phyloP scores from a whole-genome alignment of 177 flowering plant genomes.

The Vitis hybrid region DNA sequence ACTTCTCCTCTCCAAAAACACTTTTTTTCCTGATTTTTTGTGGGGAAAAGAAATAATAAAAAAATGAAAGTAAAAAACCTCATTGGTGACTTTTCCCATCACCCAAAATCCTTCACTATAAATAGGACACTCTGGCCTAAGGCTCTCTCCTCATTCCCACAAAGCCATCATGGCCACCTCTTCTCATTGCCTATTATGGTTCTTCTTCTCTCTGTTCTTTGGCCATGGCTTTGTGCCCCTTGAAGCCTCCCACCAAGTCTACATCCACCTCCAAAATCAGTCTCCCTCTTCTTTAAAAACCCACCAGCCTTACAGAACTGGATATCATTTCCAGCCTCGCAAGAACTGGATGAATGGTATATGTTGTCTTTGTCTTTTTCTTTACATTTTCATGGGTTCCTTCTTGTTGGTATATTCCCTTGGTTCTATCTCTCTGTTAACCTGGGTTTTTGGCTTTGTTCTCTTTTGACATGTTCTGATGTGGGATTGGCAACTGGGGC shows the following conservation, averaged over 20 bases:
- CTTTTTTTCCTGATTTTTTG: too few relatives aligned
- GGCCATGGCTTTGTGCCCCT: constrained; percentile 16
- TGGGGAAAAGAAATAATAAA: too few relatives aligned
- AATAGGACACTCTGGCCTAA: not conserved
- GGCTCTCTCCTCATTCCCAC: not conserved
- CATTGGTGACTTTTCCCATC: not conserved
- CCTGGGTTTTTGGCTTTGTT: not conserved
- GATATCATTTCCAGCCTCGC: constrained; percentile 51
- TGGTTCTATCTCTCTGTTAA: not conserved
- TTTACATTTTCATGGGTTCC: not conserved
- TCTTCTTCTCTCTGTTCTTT: constrained; percentile 11
- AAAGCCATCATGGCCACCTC: not conserved
- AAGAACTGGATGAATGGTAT: constrained; percentile 61
- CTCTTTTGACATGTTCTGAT: constrained; percentile 4
- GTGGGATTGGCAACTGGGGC: constrained; percentile 13
- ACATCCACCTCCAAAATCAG: constrained; percentile 11
- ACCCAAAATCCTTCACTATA: not conserved
- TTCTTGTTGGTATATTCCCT: not conserved
- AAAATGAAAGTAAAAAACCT: too few relatives aligned
- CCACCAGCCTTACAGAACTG: constrained; percentile 42
- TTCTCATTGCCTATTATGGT: not conserved
- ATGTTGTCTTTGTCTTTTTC: not conserved
- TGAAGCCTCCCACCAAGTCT: constrained; percentile 33
- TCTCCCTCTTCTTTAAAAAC: not conserved
- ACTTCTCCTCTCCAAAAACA: constrained; percentile 9